Base-by-base conservation (phyloP, 2,329 filamentous ascomycete species). In the Trichophyton equinum region DNA sequence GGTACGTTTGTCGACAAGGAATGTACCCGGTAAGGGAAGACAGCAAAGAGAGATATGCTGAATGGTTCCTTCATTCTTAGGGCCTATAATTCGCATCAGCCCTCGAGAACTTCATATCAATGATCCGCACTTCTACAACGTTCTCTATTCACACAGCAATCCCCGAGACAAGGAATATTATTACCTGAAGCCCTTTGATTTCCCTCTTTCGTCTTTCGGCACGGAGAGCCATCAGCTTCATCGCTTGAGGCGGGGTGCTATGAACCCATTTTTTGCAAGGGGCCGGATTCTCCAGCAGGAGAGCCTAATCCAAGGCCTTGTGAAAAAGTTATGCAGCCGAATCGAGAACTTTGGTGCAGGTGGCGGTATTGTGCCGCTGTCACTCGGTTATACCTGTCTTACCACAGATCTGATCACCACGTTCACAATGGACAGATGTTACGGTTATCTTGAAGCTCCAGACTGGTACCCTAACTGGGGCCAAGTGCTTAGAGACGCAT, bases 381-480 rank as follows among this genome's bases (percentile, higher is more conserved):
- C 64, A 11, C 62, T 66, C 4, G 64, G 64, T 11, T 66, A 62
- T 36, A 64, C 62, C 9, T 66, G 64, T 53, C 57, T 66, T 6
- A 75, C 75, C 1, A 76, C 76, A 36, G 77, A 79, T 36, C 72
- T 78, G 51, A 76, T 79, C 64, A 76, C 75, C 62, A 70, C 76
- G 59, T 78, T 77, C 62, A 68, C 68, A n/a, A 68, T 72, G 66
- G 67, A 68, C n/a, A 59, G 65, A 13, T 65, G 65, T 1, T 72
- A 68, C 49, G 63, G 69, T 59, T 72, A 71, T 64, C 65, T 73
- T 7, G 70, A 72, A 27, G 64, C 66, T 6, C 65, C 68, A 1
- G 69, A 71, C 40, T 73, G 62, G 62, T 58, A 62, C 49, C 62
- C 62, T n/a, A 38, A 59, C 30, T 73, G 71, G 71, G 65, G 67